These are phyloP conservation scores for Periconia sp. DNA, from an alignment of 2,329 filamentous ascomycete species.

Conservation along the genomic window DNA sequence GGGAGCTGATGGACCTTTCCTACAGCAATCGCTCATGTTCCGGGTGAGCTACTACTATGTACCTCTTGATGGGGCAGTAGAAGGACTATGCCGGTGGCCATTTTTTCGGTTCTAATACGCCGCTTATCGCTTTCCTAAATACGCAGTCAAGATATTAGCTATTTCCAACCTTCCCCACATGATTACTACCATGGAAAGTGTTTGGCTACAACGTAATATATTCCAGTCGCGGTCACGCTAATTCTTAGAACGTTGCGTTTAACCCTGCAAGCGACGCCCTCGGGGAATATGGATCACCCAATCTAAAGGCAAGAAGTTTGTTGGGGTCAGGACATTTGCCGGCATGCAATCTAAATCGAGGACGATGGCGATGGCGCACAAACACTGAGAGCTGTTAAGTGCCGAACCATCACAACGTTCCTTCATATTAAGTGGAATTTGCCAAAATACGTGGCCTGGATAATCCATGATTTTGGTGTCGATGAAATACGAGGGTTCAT, in stretches of 20 bases:
- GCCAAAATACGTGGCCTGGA: too few species aligned
- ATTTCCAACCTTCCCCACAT: background rate
- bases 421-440: too few species aligned
- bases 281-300: background rate
- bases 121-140: background rate
- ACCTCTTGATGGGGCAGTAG: background rate
- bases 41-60: background rate
- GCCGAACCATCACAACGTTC: too few species aligned
- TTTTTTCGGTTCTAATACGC: background rate
- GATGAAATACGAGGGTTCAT: too few species aligned
- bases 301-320: background rate
- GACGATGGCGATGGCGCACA: background rate
- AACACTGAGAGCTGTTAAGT: too few species aligned
- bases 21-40: background rate
- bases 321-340: conserved; percentile 1
- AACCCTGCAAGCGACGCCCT: background rate
- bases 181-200: background rate
- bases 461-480: too few species aligned
- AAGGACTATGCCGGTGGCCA: background rate
- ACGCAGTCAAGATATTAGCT: background rate
- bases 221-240: too few species aligned
- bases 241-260: background rate
- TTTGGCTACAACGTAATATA: too few species aligned
- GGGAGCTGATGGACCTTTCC: background rate
- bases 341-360: background rate